Evolutionary conservation across 495 filamentous ascomycete genomes (phyloP), one percentile per base, ranked within the genome.

Genomic region (Astrothelium macrocarpum): DNA sequence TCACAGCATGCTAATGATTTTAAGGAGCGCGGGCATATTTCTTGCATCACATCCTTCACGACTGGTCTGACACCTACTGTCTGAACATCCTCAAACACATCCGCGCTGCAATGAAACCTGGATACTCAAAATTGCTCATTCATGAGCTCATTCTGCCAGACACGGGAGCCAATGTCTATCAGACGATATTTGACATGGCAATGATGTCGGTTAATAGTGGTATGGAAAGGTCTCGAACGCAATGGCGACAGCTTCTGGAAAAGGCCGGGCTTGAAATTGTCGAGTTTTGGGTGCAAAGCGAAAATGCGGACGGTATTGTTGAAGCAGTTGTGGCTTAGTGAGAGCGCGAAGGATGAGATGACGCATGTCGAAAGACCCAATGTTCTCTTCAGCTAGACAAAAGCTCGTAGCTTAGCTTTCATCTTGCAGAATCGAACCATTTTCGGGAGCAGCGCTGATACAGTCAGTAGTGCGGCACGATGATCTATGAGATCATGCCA

Each of bases 91-190:
- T 80, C 3, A 53, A 63, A n/a, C 67, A 72, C 7, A 63, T 73
- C 28, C 65, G 60, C 16, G 53, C 62, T n/a, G 78, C 78, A 0
- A 82, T 83, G 79, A 72, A 64, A 1, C 72, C 75, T 0, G 78
- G 75, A 0, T 69, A 75, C 12, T 82, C 79, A 0, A 74, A 77
- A 39, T 43, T 83, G 1, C 65, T 82, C 14, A 73, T 82, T n/a
- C 75, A 79, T 16, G 80, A 73, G 59, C 73, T 64, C 64, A 75
- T 82, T 4, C 68, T 82, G 20, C 77, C 77, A 12, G 76, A 80
- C 28, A 69, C 63, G 5, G 71, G 68, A 9, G 66, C 71, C 36
- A 7, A 4, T 68, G 72, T 4, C 65, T 76, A 26, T 64, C 67
- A 18, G 70, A 67, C 36, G 16, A 16, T 16, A 16, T 16, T 7